These are phyloP conservation scores for Polytolypa hystricis DNA, from an alignment of 2,329 filamentous ascomycete genomes.

Conservation along the genomic window DNA sequence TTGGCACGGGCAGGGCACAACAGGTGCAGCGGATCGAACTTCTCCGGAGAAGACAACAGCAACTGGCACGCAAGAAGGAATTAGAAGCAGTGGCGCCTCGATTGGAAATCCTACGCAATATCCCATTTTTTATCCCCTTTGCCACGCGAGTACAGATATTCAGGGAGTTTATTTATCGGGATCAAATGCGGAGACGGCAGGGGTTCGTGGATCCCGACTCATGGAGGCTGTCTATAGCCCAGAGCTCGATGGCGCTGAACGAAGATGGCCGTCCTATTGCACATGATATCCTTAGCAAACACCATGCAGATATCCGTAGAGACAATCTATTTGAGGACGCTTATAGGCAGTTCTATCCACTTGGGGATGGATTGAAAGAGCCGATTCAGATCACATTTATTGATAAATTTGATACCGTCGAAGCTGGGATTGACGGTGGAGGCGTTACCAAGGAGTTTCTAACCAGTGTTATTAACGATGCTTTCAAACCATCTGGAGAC, in stretches of 20 bases:
- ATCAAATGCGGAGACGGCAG: slow-evolving; percentile 60
- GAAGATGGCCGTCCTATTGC: slow-evolving; percentile 29
- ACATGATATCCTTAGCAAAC: slow-evolving; percentile 39
- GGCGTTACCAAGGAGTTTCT: slow-evolving; percentile 97
- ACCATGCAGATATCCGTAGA: slow-evolving; percentile 70
- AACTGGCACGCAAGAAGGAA: slow-evolving; percentile 56
- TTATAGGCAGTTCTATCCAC: slow-evolving; percentile 65
- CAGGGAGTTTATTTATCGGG: slow-evolving; percentile 76
- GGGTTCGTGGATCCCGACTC: slow-evolving; percentile 61
- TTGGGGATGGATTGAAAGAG: slow-evolving; percentile 79
- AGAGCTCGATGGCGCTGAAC: slow-evolving; percentile 28
- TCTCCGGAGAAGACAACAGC: slow-evolving; percentile 53
- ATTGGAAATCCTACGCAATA: slow-evolving; percentile 82
- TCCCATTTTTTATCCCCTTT: slow-evolving; percentile 95
- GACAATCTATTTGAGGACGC: slow-evolving; percentile 78
- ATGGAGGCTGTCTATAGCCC: slow-evolving; percentile 55
- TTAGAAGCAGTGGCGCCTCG: slow-evolving; percentile 73
- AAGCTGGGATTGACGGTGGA: slow-evolving; percentile 92
- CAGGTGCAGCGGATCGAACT: slow-evolving; percentile 53
- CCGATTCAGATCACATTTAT: slow-evolving; percentile 95
- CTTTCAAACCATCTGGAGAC: slow-evolving; percentile 53
- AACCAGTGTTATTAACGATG: slow-evolving; percentile 75
- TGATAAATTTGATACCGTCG: slow-evolving; percentile 72
- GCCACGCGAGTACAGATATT: slow-evolving; percentile 86
- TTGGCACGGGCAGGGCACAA: slow-evolving; percentile 51